Conservation (phyloP, 192 early-diverging fungal species). For the Spizellomyces punctatus region DNA sequence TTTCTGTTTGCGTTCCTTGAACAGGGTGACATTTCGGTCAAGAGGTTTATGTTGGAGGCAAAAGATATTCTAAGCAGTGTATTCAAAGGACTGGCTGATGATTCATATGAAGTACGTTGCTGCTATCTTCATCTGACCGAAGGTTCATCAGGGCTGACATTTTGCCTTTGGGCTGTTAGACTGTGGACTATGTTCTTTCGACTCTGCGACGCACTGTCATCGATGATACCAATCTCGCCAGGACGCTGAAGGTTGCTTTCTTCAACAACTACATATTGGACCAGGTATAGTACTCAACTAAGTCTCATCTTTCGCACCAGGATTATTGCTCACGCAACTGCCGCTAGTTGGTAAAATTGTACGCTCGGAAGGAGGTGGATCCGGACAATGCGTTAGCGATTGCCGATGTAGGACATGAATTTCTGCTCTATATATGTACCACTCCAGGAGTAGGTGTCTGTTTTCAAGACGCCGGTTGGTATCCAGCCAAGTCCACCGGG, state of each 20-base stretch:
- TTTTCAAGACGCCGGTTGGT: conserved; percentile 76
- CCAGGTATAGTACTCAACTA: conserved; percentile 43
- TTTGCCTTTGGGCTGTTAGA: conserved; percentile 20
- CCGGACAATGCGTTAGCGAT: conserved; percentile 20
- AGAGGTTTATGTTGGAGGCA: conserved; percentile 70
- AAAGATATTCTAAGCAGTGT: conserved; percentile 70
- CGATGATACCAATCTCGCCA: conserved; percentile 61
- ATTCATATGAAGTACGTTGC: conserved; percentile 61
- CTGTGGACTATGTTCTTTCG: conserved; percentile 60
- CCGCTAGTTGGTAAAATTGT: conserved; percentile 42
- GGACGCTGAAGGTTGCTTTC: conserved; percentile 63
- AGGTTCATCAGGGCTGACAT: not conserved
- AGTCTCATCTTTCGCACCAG: not conserved
- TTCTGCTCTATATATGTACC: conserved; percentile 73
- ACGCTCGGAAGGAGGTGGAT: conserved; percentile 43
- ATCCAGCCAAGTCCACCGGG: conserved; percentile 52
- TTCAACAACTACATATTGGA: conserved; percentile 75
- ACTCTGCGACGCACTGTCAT: conserved; percentile 63
- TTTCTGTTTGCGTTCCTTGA: conserved; percentile 82
- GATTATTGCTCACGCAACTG: not conserved
- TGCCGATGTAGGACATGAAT: conserved; percentile 67
- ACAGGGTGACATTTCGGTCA: conserved; percentile 67
- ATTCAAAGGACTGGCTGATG: conserved; percentile 68
- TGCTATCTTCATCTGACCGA: not conserved
- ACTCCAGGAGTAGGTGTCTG: conserved; percentile 75